These are phyloP conservation scores for Entomortierella chlamydospora DNA, from an alignment of 192 early-diverging fungal species.

Conservation along the genomic window DNA sequence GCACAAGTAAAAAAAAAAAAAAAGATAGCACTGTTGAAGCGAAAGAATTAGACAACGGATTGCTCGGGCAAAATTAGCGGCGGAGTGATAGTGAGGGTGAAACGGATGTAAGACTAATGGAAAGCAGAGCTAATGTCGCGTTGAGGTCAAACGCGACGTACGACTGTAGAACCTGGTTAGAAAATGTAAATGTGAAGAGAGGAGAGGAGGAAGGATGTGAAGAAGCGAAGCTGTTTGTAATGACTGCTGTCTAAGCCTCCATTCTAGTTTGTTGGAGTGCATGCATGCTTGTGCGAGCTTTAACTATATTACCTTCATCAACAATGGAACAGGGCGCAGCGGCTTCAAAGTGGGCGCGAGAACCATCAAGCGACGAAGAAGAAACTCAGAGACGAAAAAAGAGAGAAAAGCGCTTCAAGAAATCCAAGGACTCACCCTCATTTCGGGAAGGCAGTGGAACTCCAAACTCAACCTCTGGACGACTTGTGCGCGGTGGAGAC, in stretches of 20 bases:
- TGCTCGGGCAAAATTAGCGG: neutral
- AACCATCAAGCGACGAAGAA: conserved; percentile 47
- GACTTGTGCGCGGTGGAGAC: conserved; percentile 8
- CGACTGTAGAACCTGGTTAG: neutral
- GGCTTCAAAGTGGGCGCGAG: conserved; percentile 46
- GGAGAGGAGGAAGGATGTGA: too few relatives aligned
- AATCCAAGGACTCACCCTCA: conserved; percentile 33
- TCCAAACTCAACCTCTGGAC: conserved; percentile 13
- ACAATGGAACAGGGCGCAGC: conserved; percentile 19
- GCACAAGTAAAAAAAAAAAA: neutral
- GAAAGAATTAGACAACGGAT: neutral
- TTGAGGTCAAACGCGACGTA: neutral
- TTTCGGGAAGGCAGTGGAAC: conserved; percentile 41
- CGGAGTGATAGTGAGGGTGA: too few relatives aligned
- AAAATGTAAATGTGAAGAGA: neutral
- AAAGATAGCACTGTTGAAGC: too few relatives aligned
- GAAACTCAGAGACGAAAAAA: conserved; percentile 20
- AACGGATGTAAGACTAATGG: neutral
- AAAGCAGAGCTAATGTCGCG: neutral
- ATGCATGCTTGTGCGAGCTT: too few relatives aligned
- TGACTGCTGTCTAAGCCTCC: conserved; percentile 1
- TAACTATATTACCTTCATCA: neutral
- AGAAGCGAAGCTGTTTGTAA: neutral
- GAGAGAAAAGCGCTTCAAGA: conserved; percentile 40
- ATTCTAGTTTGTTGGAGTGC: neutral